Conservation (phyloP, 2,329 filamentous ascomycete genomes). For the Tolypocladium tropicale region DNA sequence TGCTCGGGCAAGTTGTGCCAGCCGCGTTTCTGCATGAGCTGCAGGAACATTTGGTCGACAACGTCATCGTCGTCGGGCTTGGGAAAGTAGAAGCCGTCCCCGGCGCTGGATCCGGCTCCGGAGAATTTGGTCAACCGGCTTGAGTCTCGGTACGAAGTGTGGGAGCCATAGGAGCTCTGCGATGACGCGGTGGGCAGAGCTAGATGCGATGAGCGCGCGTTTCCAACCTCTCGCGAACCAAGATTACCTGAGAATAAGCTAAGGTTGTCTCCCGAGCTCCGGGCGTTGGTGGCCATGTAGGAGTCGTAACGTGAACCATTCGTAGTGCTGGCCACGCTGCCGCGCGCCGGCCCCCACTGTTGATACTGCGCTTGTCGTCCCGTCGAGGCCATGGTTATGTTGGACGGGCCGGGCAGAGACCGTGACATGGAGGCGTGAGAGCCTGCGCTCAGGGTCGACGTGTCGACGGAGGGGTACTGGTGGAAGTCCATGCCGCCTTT, state of each 20-base stretch:
- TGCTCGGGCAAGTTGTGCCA: constrained; percentile 97
- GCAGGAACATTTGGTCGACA: constrained; percentile 83
- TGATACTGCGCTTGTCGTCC: constrained; percentile 67
- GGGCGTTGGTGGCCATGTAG: constrained; percentile 48
- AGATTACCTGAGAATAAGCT: constrained; percentile 48
- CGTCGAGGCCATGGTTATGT: constrained; percentile 61
- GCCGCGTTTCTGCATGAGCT: constrained; percentile 93
- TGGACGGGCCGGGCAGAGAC: constrained; percentile 19
- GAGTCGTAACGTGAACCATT: constrained; percentile 53
- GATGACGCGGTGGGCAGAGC: constrained; percentile 46
- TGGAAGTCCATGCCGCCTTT: constrained; percentile 72
- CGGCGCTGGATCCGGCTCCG: constrained; percentile 21
- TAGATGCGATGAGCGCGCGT: constrained; percentile 23
- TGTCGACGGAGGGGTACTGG: constrained; percentile 72
- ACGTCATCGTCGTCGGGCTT: constrained; percentile 72
- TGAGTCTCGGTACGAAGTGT: constrained; percentile 41
- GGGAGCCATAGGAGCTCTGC: constrained; percentile 41
- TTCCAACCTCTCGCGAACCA: constrained; percentile 28
- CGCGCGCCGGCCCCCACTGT: constrained; percentile 55
- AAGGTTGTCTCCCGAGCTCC: constrained; percentile 42
- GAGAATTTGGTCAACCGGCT: constrained; percentile 46
- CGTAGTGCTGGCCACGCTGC: constrained; percentile 42
- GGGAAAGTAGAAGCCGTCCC: constrained; percentile 51
- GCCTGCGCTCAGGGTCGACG: constrained; percentile 31
- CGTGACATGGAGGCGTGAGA: constrained; percentile 25